Base-by-base conservation (phyloP, 495 filamentous ascomycete genomes). In the Penicillium macrosclerotiorum region DNA sequence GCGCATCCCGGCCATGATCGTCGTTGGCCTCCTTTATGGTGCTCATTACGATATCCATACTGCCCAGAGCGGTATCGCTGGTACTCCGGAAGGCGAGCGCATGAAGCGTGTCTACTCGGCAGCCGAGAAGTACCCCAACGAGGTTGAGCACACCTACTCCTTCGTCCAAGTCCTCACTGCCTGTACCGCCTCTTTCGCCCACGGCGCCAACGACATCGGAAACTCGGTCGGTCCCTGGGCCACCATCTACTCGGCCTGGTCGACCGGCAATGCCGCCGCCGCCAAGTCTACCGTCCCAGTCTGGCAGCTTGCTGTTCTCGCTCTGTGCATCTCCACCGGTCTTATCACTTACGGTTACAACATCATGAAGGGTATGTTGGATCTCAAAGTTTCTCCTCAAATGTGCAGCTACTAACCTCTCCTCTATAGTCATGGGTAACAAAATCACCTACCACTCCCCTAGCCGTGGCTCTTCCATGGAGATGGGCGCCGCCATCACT, bases 181-280 rank as follows among this genome's bases (percentile, higher is more conserved):
- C 38, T 80, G 78, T 64, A 88, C 84, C 18, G 81, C 83, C 5
- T 88, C 84, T 2, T 88, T 91, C 44, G 81, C 86, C 2, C 87
- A 91, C 68, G 87, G 87, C 40, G 82, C 86, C 55, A 92, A 92
- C 63, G 88, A 90, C 60, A 79, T 90, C 47, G 74, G 81, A 33
- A 89, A 89, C 69, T 84, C 86, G 11, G 80, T 89, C 51, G 86
- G 86, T 8, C 85, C 85, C 20, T 86, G 77, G 65, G 79, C 84
- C 26, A 83, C 79, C 37, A 80, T 88, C 60, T 90, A 81, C 72
- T 62, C 70, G 18, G 74, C 82, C 51, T 92, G 85, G 84, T 62
- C 67, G 3, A 81, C 76, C 8, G 78, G 75, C 14, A 59, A 64
- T 18, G 67, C 75, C 0, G 49, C 62, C 11, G 57, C 54, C 8